phyloP scores from a whole-genome alignment of 306 rosid genomes.

The Vigna unguiculata region DNA sequence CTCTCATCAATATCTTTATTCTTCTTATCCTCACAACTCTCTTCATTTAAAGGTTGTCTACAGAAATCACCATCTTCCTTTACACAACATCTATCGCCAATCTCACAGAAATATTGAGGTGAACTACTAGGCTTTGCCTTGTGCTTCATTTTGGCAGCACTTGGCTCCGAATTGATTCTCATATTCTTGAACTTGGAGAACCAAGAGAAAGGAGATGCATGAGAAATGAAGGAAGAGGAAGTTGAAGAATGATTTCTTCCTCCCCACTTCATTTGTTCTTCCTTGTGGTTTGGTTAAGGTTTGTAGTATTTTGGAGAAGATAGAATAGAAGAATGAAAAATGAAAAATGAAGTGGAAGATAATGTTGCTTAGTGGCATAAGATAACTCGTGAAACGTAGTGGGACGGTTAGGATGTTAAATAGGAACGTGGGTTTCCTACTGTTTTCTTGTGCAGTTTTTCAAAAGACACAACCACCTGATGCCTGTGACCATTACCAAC shows the following conservation, averaged over 20 bases:
- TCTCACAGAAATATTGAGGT: conserved; percentile 31
- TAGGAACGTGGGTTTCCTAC: conserved; percentile 74
- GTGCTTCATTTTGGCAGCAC: conserved; percentile 47
- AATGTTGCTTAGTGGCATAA: conserved; percentile 27
- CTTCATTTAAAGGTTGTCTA: conserved; percentile 64
- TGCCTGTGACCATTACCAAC: conserved; percentile 80
- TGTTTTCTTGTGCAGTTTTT: conserved; percentile 42
- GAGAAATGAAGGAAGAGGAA: conserved; percentile 60
- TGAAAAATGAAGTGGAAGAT: background rate
- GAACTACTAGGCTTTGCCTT: conserved; percentile 54
- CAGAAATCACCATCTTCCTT: conserved; percentile 53
- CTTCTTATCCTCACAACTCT: conserved; percentile 47
- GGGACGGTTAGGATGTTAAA: conserved; percentile 66
- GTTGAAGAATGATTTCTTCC: conserved; percentile 57
- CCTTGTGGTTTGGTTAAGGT: conserved; percentile 26
- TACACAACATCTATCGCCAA: conserved; percentile 42
- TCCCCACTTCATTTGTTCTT: conserved; percentile 62
- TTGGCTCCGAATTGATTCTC: conserved; percentile 52
- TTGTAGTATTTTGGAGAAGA: conserved; percentile 17
- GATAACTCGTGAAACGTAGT: conserved; percentile 30
- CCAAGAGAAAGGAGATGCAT: conserved; percentile 74
- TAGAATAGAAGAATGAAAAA: background rate
- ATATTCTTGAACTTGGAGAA: conserved; percentile 77
- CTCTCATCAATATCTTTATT: conserved; percentile 45
- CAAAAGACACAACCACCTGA: conserved; percentile 67